Conservation (phyloP, 371 early-diverging fungal genomes). For the Mucor lusitanicus region DNA sequence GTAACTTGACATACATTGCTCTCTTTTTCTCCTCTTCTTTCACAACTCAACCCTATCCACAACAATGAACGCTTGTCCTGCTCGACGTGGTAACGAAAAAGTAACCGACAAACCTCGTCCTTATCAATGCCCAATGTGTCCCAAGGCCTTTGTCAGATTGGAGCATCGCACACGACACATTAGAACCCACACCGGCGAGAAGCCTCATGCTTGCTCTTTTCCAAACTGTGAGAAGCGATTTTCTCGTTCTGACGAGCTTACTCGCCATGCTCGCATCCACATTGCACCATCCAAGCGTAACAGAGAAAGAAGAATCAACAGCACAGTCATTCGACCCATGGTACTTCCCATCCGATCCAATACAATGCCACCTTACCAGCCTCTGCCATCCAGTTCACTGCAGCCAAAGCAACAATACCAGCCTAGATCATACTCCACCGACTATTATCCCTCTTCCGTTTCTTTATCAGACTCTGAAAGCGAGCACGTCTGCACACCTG, state of each 20-base stretch:
- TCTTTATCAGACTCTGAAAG: constrained; percentile 21
- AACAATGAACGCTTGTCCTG: background rate
- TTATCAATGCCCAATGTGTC: constrained; percentile 60
- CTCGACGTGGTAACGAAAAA: constrained; percentile 1
- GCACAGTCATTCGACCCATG: background rate
- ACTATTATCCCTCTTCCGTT: background rate
- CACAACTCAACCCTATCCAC: background rate
- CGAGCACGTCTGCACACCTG: constrained; percentile 19
- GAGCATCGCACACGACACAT: constrained; percentile 81
- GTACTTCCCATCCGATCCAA: background rate
- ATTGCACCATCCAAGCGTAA: constrained; percentile 14
- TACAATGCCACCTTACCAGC: background rate
- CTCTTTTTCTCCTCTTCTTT: background rate
- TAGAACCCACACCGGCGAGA: constrained; percentile 87
- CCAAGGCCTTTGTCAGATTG: constrained; percentile 61
- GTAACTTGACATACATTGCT: background rate
- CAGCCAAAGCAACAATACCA: background rate
- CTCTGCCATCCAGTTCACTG: background rate
- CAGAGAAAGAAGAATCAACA: background rate
- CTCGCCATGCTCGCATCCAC: constrained; percentile 73
- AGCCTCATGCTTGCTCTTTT: constrained; percentile 76
- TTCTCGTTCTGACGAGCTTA: constrained; percentile 84
- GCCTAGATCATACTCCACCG: background rate
- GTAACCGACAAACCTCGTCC: constrained; percentile 39
- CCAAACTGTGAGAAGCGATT: constrained; percentile 76